Evolutionary conservation across 306 rosid species (phyloP).

Genomic region (Glycine soja): DNA sequence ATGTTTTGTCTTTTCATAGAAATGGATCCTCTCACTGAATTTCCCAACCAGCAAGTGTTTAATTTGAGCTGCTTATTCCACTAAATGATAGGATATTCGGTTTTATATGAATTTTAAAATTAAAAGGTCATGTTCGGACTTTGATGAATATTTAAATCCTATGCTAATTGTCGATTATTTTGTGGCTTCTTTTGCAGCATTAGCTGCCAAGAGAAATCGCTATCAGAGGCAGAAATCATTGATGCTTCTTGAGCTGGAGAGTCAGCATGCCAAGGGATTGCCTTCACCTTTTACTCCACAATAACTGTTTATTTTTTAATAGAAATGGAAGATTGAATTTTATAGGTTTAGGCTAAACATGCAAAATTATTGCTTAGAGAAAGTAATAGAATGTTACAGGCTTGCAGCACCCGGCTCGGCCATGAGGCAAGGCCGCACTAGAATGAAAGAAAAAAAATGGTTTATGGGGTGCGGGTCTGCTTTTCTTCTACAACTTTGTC

Average conservation of each 20-base stretch:
- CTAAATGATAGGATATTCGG: no score
- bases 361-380: constrained; percentile 42
- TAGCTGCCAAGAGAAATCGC: constrained; percentile 86
- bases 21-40: no score
- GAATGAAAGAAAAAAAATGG: constrained; percentile 6
- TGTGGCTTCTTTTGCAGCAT: constrained; percentile 56
- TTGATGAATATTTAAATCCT: no score
- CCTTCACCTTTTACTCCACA: constrained; percentile 68
- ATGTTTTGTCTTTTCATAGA: no score
- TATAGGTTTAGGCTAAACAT: constrained; percentile 43
- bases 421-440: constrained; percentile 40
- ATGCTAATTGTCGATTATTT: no score
- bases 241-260: constrained; percentile 93
- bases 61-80: no score
- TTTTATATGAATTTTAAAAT: no score
- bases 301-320: constrained; percentile 28
- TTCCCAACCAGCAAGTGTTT: no score
- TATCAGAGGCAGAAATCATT: constrained; percentile 93
- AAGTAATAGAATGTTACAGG: constrained; percentile 26
- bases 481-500: constrained; percentile 30
- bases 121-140: no score
- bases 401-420: constrained; percentile 32
- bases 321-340: constrained; percentile 32
- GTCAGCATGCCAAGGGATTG: constrained; percentile 90
- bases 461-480: constrained; percentile 17